These are phyloP conservation scores for Candida vartiovaarae DNA, from an alignment of 805 yeast genomes.

Conservation along the genomic window DNA sequence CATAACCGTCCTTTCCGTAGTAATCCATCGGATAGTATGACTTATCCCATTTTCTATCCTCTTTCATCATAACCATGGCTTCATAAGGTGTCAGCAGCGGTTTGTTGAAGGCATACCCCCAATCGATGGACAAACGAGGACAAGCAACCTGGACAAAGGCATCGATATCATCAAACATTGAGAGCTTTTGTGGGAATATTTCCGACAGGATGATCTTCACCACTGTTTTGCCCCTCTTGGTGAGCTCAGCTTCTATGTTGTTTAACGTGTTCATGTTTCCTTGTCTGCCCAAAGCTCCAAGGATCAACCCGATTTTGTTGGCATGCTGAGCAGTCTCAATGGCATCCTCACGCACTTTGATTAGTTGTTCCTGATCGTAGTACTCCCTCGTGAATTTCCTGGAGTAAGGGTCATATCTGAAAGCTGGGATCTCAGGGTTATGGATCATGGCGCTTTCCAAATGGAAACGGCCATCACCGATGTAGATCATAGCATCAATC, in stretches of 20 bases:
- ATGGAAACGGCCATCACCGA: constrained; percentile 97
- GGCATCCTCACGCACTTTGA: constrained; percentile 66
- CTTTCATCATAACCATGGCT: constrained; percentile 79
- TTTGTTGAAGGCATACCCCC: constrained; percentile 96
- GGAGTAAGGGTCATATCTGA: constrained; percentile 90
- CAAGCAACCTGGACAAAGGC: constrained; percentile 97
- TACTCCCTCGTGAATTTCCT: constrained; percentile 84
- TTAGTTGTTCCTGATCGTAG: constrained; percentile 82
- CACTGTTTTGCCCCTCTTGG: constrained; percentile 51
- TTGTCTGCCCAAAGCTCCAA: constrained; percentile 95
- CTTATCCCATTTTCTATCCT: constrained; percentile 59
- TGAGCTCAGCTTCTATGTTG: constrained; percentile 51
- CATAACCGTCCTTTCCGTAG: constrained; percentile 84
- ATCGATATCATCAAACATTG: constrained; percentile 89
- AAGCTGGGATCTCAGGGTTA: constrained; percentile 89
- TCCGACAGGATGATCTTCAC: constrained; percentile 84
- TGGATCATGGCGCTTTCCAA: constrained; percentile 95
- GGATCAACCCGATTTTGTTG: constrained; percentile 68
- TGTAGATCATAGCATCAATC: constrained; percentile 74
- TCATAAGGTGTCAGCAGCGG: constrained; percentile 95
- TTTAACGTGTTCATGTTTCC: constrained; percentile 77
- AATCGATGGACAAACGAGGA: constrained; percentile 90
- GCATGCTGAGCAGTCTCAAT: constrained; percentile 53
- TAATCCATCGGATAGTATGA: constrained; percentile 92
- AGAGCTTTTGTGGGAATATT: constrained; percentile 85